Conservation (phyloP, 1,284 basidiomycete species). For the Fomitiporia mediterranea region DNA sequence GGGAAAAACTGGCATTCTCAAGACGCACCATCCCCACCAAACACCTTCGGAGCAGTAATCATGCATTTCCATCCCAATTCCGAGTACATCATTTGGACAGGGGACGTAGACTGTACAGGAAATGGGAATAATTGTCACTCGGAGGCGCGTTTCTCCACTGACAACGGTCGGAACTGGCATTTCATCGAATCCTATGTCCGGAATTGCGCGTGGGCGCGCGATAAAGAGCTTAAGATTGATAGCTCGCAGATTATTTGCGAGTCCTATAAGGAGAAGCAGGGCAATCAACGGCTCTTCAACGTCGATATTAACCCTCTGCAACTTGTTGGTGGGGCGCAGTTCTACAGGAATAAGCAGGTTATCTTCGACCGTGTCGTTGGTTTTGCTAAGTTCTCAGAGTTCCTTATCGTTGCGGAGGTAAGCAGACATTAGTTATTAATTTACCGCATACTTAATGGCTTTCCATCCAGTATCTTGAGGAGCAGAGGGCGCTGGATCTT, state of each 20-base stretch:
- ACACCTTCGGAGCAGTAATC: conserved; percentile 71
- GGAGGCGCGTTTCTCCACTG: conserved; percentile 65
- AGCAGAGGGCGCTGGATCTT: conserved; percentile 63
- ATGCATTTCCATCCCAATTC: conserved; percentile 87
- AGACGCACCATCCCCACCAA: conserved; percentile 66
- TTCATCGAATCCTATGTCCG: conserved; percentile 83
- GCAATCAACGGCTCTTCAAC: conserved; percentile 61
- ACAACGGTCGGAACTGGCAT: conserved; percentile 79
- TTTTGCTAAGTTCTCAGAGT: conserved; percentile 96
- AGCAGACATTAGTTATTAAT: conserved; percentile 22
- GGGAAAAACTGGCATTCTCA: conserved; percentile 71
- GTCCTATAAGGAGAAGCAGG: conserved; percentile 78
- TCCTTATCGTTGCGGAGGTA: conserved; percentile 90
- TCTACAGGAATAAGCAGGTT: conserved; percentile 66
- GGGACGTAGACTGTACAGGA: conserved; percentile 62
- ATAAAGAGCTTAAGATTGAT: conserved; percentile 75
- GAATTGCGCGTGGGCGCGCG: conserved; percentile 90
- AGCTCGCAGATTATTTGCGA: conserved; percentile 90
- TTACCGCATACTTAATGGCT: conserved; percentile 3
- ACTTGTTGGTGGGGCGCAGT: conserved; percentile 75
- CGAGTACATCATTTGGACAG: conserved; percentile 90
- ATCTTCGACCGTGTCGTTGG: conserved; percentile 89
- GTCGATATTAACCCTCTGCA: conserved; percentile 65
- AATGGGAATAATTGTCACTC: conserved; percentile 54
- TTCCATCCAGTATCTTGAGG: conserved; percentile 53